Conservation (phyloP, 2,329 filamentous ascomycete genomes). For the Fusarium guadeloupense region DNA sequence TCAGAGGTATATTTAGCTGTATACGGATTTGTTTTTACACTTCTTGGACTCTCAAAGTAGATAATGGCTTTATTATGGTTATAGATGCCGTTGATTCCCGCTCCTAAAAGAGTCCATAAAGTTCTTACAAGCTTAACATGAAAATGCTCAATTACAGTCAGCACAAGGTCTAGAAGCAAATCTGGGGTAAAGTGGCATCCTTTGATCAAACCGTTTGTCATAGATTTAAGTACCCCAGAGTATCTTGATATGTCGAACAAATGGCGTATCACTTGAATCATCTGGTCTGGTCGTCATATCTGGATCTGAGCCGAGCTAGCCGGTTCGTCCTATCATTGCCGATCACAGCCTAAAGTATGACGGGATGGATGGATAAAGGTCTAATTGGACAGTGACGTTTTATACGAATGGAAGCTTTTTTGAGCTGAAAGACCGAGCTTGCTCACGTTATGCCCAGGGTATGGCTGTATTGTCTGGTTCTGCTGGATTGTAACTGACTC, state of each 20-base stretch:
- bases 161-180: slow-evolving; percentile 1
- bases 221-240: slow-evolving; percentile 28
- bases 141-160: not conserved
- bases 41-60: not conserved
- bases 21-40: too few species aligned
- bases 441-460: too few species aligned
- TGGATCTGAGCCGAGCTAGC: slow-evolving; percentile 19
- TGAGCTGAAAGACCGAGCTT: too few species aligned
- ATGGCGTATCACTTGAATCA: slow-evolving; percentile 9
- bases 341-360: slow-evolving; percentile 14
- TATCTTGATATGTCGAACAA: slow-evolving; percentile 12
- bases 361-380: not conserved
- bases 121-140: not conserved
- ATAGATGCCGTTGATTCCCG: not conserved
- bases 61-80: not conserved
- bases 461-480: too few species aligned
- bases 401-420: too few species aligned
- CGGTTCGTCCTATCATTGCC: slow-evolving; percentile 26
- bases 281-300: not conserved
- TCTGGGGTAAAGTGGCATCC: slow-evolving; percentile 26
- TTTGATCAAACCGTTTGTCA: slow-evolving; percentile 30
- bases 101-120: not conserved
- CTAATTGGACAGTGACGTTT: slow-evolving; percentile 9
- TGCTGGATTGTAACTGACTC: too few species aligned
- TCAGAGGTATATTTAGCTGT: too few species aligned